Conservation (phyloP, 2,329 filamentous ascomycete species). For the Fusarium torulosum region DNA sequence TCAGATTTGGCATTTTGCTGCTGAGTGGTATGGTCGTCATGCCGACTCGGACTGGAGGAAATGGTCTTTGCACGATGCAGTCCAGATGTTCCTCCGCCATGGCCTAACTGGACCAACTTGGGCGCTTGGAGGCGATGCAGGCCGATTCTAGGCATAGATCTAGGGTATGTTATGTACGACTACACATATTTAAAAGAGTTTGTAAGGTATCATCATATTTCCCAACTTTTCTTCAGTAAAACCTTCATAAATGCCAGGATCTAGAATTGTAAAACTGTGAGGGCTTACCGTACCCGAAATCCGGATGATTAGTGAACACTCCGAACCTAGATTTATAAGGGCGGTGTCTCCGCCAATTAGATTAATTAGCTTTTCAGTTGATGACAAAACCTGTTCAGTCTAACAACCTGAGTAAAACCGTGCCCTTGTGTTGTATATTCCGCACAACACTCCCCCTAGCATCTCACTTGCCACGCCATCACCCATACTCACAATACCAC, state of each 20-base stretch:
- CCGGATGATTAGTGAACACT: constrained; percentile 6
- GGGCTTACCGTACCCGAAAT: too few relatives aligned
- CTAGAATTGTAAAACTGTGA: too few relatives aligned
- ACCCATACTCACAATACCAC: not conserved
- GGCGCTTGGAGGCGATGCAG: not conserved
- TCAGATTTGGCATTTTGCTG: not conserved
- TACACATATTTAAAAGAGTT: too few relatives aligned
- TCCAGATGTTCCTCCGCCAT: not conserved
- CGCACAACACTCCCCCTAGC: too few relatives aligned
- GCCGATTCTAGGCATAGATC: not conserved
- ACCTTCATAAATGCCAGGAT: too few relatives aligned
- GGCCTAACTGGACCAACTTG: not conserved
- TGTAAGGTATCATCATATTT: too few relatives aligned
- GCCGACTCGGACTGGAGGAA: not conserved
- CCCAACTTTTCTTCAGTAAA: too few relatives aligned
- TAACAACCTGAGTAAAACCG: too few relatives aligned
- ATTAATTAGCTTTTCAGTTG: not conserved
- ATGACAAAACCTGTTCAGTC: not conserved
- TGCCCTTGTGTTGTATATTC: too few relatives aligned
- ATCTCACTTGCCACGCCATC: too few relatives aligned
- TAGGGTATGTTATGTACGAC: not conserved
- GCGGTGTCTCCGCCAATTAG: not conserved
- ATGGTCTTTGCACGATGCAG: not conserved
- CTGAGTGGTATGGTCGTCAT: constrained; percentile 2
- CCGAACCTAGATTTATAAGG: not conserved